Percentiles rank a stretch among this genome's conserved stretches.
phyloP scores from a whole-genome alignment of 75 land plant genomes.

The Cupressus sempervirens region DNA sequence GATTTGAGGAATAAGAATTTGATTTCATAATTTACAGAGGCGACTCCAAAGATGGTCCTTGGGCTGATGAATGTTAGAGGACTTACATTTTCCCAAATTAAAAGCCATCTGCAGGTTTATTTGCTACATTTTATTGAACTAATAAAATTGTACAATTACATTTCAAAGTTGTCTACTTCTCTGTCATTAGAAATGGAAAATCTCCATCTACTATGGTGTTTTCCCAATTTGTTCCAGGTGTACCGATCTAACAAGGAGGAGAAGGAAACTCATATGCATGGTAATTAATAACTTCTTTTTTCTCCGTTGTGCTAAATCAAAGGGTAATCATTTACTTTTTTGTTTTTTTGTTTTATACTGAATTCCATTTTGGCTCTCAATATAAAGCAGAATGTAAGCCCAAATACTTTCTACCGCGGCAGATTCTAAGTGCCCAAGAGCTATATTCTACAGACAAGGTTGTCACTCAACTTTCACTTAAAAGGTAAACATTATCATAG shows the following conservation, averaged over 20 bases:
- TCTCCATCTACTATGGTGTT: neutral
- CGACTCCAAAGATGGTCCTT: neutral
- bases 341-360: too few species aligned
- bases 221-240: neutral
- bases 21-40: conserved; percentile 31
- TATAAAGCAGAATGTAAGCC: neutral
- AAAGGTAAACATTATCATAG: neutral
- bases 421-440: neutral
- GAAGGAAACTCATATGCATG: neutral
- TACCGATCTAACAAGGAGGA: neutral
- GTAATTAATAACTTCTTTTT: neutral
- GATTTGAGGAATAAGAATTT: neutral
- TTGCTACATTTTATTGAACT: neutral
- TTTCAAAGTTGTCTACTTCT: neutral
- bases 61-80: conserved; percentile 47
- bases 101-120: conserved; percentile 68
- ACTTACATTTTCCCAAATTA: conserved; percentile 42
- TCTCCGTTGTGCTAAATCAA: neutral
- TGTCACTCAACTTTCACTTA: neutral
- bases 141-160: neutral
- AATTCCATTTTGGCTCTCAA: too few species aligned
- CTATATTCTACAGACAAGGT: neutral
- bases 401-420: neutral
- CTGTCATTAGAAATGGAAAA: too few species aligned
- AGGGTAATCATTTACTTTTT: neutral